Percentiles rank a stretch among this genome's conserved stretches.
These are phyloP conservation scores for Cladosporium oxysporum DNA, from an alignment of 2,329 filamentous ascomycete species.

Conservation along the genomic window DNA sequence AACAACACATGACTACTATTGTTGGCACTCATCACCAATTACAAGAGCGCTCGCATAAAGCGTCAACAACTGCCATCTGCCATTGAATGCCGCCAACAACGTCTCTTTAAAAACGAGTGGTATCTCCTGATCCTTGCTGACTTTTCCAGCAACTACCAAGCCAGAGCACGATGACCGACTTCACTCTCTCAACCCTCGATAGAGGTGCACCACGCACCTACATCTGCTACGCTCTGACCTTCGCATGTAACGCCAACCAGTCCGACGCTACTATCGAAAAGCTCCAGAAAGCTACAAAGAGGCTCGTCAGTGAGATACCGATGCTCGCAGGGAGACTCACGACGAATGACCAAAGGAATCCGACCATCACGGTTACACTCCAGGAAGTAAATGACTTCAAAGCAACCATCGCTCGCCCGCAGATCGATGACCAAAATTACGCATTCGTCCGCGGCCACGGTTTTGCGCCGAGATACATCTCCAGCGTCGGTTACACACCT, in stretches of 20 bases:
- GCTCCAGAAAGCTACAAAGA: constrained; percentile 21
- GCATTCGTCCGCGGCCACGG: constrained; percentile 15
- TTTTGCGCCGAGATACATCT: constrained; percentile 24
- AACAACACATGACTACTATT: background rate
- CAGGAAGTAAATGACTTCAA: constrained; percentile 22
- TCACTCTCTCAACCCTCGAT: constrained; percentile 29
- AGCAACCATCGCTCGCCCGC: constrained; percentile 21
- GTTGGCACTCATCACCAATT: background rate
- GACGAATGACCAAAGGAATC: background rate
- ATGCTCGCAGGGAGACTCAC: constrained; percentile 20
- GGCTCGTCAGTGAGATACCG: constrained; percentile 24
- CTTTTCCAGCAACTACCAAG: background rate
- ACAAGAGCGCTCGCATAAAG: background rate
- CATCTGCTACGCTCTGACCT: constrained; percentile 28
- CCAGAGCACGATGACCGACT: constrained; percentile 6
- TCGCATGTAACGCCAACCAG: constrained; percentile 21
- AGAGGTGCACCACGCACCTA: constrained; percentile 24
- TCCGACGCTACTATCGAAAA: constrained; percentile 5
- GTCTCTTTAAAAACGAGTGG: background rate
- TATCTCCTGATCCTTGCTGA: background rate
- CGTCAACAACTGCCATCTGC: background rate
- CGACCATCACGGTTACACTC: constrained; percentile 17
- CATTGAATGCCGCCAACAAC: background rate
- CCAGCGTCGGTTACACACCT: constrained; percentile 21
- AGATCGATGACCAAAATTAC: constrained; percentile 16